A percentile compares a stretch with the other conserved stretches of the same genome.
These are phyloP conservation scores for Epithemia pelagica DNA, from an alignment of 108 stramenopile species.

Conservation along the genomic window DNA sequence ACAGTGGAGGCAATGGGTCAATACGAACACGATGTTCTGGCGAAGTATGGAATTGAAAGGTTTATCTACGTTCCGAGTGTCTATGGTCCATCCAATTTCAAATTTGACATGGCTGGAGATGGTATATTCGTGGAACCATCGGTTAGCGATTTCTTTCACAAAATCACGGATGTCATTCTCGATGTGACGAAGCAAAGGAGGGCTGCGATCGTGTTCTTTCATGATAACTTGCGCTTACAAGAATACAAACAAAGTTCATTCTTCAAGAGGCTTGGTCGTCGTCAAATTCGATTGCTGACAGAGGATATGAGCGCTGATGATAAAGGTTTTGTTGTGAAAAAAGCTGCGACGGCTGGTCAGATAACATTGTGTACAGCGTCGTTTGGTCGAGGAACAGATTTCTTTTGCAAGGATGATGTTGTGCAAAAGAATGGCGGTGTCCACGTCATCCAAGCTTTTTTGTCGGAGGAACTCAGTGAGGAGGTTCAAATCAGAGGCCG, in stretches of 20 bases:
- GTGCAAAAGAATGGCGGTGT: conserved; percentile 9
- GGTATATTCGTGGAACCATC: conserved; percentile 39
- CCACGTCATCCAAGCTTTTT: conserved; percentile 13
- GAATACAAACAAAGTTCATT: not conserved
- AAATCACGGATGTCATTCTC: conserved; percentile 36
- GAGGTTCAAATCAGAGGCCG: conserved; percentile 62
- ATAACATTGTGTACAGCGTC: conserved; percentile 2
- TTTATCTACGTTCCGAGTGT: conserved; percentile 50
- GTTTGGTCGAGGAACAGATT: conserved; percentile 13
- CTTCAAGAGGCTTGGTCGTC: not conserved
- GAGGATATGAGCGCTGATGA: not conserved
- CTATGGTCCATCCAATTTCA: conserved; percentile 49
- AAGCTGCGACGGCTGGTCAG: conserved; percentile 1
- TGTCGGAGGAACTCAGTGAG: conserved; percentile 30
- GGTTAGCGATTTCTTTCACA: conserved; percentile 40
- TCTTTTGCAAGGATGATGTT: conserved; percentile 6
- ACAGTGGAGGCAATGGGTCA: conserved; percentile 2
- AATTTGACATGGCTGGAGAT: conserved; percentile 45
- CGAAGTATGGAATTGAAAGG: not conserved
- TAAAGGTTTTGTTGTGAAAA: conserved; percentile 3
- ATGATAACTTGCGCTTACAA: not conserved
- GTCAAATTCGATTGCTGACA: conserved; percentile 3
- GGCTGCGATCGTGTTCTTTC: conserved; percentile 9
- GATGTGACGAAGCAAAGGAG: conserved; percentile 5
- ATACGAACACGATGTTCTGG: not conserved